Evolutionary conservation across 1,284 basidiomycete species (phyloP).

Genomic region (Melampsora americana): DNA sequence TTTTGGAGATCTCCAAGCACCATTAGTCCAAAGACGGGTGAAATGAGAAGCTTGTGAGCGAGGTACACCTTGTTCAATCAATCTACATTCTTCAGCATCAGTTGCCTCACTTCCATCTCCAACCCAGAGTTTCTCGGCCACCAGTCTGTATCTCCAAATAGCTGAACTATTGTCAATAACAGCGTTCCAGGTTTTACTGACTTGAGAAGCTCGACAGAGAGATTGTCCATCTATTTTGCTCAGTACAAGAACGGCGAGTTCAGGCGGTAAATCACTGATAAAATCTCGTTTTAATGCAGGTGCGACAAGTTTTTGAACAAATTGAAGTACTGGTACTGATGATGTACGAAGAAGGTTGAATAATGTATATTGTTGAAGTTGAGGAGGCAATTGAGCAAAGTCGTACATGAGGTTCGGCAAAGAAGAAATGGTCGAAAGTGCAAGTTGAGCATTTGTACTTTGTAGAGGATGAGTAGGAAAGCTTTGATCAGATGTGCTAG

Average conservation of each 20-base stretch:
- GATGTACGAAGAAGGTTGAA: conserved; percentile 78
- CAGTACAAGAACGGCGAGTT: conserved; percentile 75
- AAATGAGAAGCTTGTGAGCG: conserved; percentile 47
- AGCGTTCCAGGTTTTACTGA: conserved; percentile 73
- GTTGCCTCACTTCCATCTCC: conserved; percentile 64
- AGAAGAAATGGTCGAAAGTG: conserved; percentile 63
- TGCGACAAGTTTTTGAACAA: conserved; percentile 73
- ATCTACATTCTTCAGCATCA: conserved; percentile 26
- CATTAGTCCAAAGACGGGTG: conserved; percentile 34
- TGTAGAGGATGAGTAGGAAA: conserved; percentile 57
- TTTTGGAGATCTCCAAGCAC: conserved; percentile 4
- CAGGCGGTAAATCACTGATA: conserved; percentile 75
- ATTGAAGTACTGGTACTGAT: conserved; percentile 74
- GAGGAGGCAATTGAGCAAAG: conserved; percentile 67
- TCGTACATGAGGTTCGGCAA: conserved; percentile 71
- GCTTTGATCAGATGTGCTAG: background rate
- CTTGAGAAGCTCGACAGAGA: conserved; percentile 72
- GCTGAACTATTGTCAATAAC: conserved; percentile 79
- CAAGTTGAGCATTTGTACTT: conserved; percentile 23
- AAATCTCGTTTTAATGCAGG: conserved; percentile 83
- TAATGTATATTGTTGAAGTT: conserved; percentile 76
- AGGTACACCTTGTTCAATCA: conserved; percentile 39
- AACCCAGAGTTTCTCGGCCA: conserved; percentile 75
- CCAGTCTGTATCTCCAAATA: conserved; percentile 75
- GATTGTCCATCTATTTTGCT: conserved; percentile 71